Percentiles rank a stretch among this genome's conserved stretches.
Conservation (phyloP, 2,329 filamentous ascomycete species). For the Aspergillus pseudoterreus region DNA sequence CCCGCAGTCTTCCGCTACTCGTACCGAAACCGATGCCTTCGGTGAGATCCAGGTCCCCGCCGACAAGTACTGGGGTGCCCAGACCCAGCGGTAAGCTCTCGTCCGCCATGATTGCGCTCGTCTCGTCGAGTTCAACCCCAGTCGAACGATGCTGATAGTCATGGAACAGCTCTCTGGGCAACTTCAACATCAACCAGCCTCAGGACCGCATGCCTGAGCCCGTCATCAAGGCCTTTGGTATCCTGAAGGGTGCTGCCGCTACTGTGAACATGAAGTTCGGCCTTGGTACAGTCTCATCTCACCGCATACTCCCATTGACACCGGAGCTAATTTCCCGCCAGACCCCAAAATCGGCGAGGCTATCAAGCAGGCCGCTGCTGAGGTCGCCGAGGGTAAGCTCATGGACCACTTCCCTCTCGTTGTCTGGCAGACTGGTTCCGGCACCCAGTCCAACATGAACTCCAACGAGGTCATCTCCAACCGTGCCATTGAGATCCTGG, state of each 20-base stretch:
- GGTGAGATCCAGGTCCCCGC: slow-evolving; percentile 81
- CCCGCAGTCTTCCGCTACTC: slow-evolving; percentile 47
- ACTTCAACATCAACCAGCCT: slow-evolving; percentile 99
- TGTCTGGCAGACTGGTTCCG: slow-evolving; percentile 98
- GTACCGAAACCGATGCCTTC: slow-evolving; percentile 95
- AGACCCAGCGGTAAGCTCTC: slow-evolving; percentile 70
- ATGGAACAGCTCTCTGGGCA: slow-evolving; percentile 67
- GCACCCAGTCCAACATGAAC: slow-evolving; percentile 99
- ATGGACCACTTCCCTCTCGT: slow-evolving; percentile 97
- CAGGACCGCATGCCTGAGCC: slow-evolving; percentile 97
- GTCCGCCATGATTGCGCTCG: not conserved
- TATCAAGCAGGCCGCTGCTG: slow-evolving; percentile 88
- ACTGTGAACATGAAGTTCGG: slow-evolving; percentile 94
- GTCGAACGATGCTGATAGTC: slow-evolving; percentile 18
- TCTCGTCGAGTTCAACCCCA: too few species aligned
- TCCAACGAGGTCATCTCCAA: slow-evolving; percentile 99
- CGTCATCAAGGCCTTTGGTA: slow-evolving; percentile 89
- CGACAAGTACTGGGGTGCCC: slow-evolving; percentile 98
- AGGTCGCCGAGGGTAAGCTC: slow-evolving; percentile 91
- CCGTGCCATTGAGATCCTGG: slow-evolving; percentile 95
- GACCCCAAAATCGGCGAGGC: slow-evolving; percentile 87
- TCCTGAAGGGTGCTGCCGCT: slow-evolving; percentile 93
- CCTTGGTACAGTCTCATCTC: slow-evolving; percentile 52
- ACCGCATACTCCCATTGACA: too few species aligned
- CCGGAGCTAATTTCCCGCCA: slow-evolving; percentile 31